Evolutionary conservation across 2,329 filamentous ascomycete genomes (phyloP).

Genomic region (Alternaria triticina): DNA sequence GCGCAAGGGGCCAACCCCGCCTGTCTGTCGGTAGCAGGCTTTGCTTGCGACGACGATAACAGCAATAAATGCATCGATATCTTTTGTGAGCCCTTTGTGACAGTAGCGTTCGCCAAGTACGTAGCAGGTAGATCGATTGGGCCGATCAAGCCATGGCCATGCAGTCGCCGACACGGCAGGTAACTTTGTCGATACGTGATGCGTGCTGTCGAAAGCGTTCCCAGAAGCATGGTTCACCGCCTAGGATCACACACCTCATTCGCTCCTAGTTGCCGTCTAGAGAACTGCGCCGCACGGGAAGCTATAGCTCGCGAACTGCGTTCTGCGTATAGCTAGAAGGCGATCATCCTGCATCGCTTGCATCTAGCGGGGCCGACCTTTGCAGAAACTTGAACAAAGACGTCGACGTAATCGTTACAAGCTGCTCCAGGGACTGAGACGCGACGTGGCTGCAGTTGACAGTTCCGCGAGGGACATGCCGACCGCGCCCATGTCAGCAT

Average conservation of each 20-base stretch:
- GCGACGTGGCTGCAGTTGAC: background rate
- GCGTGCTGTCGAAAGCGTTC: conserved; percentile 8
- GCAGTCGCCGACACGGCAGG: conserved; percentile 7
- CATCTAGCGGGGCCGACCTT: background rate
- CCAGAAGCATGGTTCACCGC: conserved; percentile 26
- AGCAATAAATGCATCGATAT: background rate
- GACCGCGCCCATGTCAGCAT: background rate
- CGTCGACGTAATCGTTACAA: background rate
- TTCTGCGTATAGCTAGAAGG: conserved; percentile 2
- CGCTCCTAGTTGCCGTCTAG: conserved; percentile 27
- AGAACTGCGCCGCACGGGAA: conserved; percentile 4
- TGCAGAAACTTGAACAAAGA: background rate
- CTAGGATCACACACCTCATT: conserved; percentile 19
- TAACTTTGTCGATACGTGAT: conserved; percentile 4
- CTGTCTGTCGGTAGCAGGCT: background rate
- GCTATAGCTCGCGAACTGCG: background rate
- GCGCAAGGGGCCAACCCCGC: conserved; percentile 7
- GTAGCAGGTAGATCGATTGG: background rate
- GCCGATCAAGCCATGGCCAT: background rate
- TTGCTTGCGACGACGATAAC: background rate
- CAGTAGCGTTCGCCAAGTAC: background rate
- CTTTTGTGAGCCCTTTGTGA: background rate
- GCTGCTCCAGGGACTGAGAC: background rate
- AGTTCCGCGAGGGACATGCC: background rate
- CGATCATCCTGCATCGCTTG: background rate